Percentiles rank a stretch among this genome's conserved stretches.
Conservation (phyloP, 257 asterid genomes). For the Salvia splendens region DNA sequence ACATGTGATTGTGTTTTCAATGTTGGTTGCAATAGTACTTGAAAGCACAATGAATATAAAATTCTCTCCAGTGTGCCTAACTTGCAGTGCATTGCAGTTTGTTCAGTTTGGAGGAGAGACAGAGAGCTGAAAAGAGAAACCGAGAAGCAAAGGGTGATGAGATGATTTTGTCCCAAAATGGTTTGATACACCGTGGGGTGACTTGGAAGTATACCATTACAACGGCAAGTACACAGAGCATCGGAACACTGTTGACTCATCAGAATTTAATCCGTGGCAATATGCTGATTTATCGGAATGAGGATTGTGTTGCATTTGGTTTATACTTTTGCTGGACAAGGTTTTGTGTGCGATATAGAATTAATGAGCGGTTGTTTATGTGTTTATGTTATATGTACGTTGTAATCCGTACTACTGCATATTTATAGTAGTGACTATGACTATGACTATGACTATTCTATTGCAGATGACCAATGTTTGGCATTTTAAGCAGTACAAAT, state of each 20-base stretch:
- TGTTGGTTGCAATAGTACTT: neutral
- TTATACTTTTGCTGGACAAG: constrained; percentile 22
- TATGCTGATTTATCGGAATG: constrained; percentile 51
- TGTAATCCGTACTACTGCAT: constrained; percentile 31
- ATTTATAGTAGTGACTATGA: neutral
- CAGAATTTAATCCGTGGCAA: constrained; percentile 96
- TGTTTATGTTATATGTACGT: constrained; percentile 33
- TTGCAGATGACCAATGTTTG: neutral
- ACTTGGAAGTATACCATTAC: constrained; percentile 69
- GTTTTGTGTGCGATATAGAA: constrained; percentile 36
- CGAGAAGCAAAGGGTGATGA: constrained; percentile 82
- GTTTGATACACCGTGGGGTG: constrained; percentile 99
- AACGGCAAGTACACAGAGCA: constrained; percentile 76
- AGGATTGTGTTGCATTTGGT: constrained; percentile 26
- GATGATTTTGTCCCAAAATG: constrained; percentile 73
- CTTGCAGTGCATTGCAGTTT: constrained; percentile 3
- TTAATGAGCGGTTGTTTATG: constrained; percentile 26
- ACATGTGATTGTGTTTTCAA: too few species aligned
- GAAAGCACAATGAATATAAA: neutral
- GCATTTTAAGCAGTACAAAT: too few species aligned
- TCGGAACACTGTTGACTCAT: constrained; percentile 58
- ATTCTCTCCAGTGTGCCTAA: neutral
- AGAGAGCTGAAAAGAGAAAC: constrained; percentile 86
- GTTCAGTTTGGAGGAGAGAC: constrained; percentile 88
- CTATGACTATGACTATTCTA: constrained; percentile 4